Evolutionary conservation across 768 basidiomycete genomes (phyloP).

Genomic region (Mrakia hoshinonis): DNA sequence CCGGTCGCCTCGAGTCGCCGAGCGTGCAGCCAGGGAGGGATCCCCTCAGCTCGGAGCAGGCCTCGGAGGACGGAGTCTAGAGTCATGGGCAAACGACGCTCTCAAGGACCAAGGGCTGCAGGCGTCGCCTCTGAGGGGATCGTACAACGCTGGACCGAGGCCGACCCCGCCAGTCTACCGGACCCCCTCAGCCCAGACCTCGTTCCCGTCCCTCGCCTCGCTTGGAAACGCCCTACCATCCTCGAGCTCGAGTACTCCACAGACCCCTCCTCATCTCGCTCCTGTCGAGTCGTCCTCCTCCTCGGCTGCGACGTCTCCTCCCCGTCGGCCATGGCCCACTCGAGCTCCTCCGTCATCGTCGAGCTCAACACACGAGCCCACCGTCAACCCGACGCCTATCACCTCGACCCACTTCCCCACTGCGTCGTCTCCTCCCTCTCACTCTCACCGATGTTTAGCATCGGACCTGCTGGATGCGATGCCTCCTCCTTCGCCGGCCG

Average conservation of each 20-base stretch:
- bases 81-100: slow-evolving; percentile 5
- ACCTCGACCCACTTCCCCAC: neutral
- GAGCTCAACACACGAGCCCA: neutral
- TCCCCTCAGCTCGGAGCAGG: slow-evolving; percentile 8
- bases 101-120: neutral
- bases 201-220: neutral
- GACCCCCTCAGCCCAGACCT: neutral
- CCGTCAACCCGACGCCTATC: neutral
- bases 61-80: neutral
- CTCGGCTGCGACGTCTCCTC: neutral
- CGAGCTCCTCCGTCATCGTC: neutral
- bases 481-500: neutral
- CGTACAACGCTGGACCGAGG: neutral
- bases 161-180: neutral
- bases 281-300: neutral
- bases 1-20: slow-evolving; percentile 53
- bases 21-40: neutral
- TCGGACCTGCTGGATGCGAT: neutral
- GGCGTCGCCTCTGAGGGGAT: neutral
- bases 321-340: slow-evolving; percentile 8
- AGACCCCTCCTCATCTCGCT: neutral
- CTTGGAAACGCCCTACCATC: neutral
- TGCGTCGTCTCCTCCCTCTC: neutral
- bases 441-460: neutral
- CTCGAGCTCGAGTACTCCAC: neutral